Base-by-base conservation (phyloP, 2,329 filamentous ascomycete genomes). In the Cucurbitaria berberidis region DNA sequence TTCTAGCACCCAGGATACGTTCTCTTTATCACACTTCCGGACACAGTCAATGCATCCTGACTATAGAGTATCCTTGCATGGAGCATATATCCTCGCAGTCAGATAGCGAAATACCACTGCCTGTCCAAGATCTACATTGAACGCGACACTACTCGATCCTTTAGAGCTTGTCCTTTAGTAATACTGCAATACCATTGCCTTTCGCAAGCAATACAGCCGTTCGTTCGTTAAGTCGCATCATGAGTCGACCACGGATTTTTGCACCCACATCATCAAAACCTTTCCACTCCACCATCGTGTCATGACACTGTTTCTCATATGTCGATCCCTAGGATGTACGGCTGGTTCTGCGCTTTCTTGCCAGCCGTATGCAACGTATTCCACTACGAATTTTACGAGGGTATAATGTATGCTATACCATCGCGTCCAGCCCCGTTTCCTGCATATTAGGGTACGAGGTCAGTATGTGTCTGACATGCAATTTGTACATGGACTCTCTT, bases 321-420 rank as follows among this genome's bases (percentile, higher is more conserved):
- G n/a, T 55, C 40, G 21, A 74, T 64, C 0, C 75, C 75, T 8
- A 71, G 64, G 6, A 73, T 67, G 59, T 72, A 78, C 18, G 68
- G 73, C 54, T 78, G 64, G 35, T 74, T 76, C 67, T 78, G 75
- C 9, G 70, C 63, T 32, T 68, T 73, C 66, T 76, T 77, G 9
- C 76, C 77, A 0, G 76, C 75, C 6, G 78, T 69, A 46, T 78
- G 78, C 9, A 69, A 66, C 19, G 67, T 70, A 46, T 69, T 73
- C 59, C 77, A 78, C 76, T 75, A 85, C 3, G 53, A 59, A 26
- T 73, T 67, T 2, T 74, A 36, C 64, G 68, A 21, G 73, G 74
- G 52, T 74, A 72, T 27, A 78, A 58, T 7, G 73, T 77, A 35
- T 58, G 44, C 36, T 61, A 41, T 3, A 56, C 65, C 51, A 75